Evolutionary conservation across 2,329 filamentous ascomycete genomes (phyloP), one percentile per base, ranked within the genome.

Genomic region (Aphanocladium album): DNA sequence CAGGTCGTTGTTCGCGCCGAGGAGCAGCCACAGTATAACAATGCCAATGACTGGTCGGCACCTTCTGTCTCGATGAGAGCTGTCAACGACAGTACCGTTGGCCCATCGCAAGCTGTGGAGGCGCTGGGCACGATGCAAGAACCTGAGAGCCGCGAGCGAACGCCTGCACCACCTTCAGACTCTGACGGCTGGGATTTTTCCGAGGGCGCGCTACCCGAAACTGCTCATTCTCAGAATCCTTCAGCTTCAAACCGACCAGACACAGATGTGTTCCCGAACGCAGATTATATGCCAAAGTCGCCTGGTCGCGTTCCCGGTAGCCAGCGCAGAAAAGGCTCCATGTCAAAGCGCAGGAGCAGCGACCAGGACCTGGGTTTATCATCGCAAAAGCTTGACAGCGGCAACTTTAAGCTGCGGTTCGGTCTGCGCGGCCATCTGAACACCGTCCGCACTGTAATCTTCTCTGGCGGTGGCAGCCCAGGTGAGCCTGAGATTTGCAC

Each of bases 401-500:
- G 86, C 17, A 91, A 84, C 66, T 98, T 99, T 78, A 97, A 96
- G 74, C 88, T 98, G 62, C 86, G 92, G 55, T 98, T 96, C 71
- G 93, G 92, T 5, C 81, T 99, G 5, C 84, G 93, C 56, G 95
- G 95, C 1, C 95, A 99, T 73, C 82, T 99, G 2, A 92, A 98
- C 71, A 93, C 96, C 2, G 91, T 99, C 5, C 88, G 95, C 45
- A 91, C 91, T 1, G 91, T 98, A 62, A 96, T 97, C 64, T 99
- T 99, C 76, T 98, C 93, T 1, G 95, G 95, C 25, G 95, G 95
- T 46, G 95, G 95, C 63, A 97, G 92, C 69, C 93, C 93, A 3
- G 91, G 91, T 3, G 95, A 99, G 71, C 95, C 95, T 1, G 95
- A 99, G 74, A 93, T 99, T 58, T 98, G 93, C 75, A 99, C 93